Evolutionary conservation across 306 rosid genomes (phyloP), one percentile per base, ranked within the genome.

Genomic region (Begonia masoniana): DNA sequence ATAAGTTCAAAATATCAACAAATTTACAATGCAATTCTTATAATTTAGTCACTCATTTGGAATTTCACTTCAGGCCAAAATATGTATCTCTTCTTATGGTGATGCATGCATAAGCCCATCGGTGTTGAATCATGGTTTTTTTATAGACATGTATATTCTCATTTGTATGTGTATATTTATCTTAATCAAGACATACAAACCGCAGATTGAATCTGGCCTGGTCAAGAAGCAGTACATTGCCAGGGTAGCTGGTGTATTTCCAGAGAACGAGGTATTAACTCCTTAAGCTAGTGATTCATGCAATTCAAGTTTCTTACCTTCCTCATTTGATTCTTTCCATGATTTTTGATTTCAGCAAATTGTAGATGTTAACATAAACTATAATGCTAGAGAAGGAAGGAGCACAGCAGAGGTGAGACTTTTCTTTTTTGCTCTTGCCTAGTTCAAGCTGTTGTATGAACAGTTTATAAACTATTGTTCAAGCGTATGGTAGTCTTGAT

Each of bases 311-410:
- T 56, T 19, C 62, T 55, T 59, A 16, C 39, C 15, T 45, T 45
- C 49, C 49, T 0, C 15, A 12, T 62, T 43, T 43, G 59, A 51
- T 43, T 24, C 13, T 61, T 19, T 52, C 43, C 43, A 19, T 52
- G 51, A 42, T 52, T 54, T 24, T 62, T 50, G 13, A 57, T 64
- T 67, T 71, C 76, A 92, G 99, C 64, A 74, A 72, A 61, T 69
- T 59, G 80, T 79, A 50, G 93, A 87, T 70, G 89, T 78, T 57
- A 87, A 81, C 58, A 57, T 92, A 66, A 66, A 81, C 53, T 81
- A 92, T 67, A 73, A 87, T 82, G 78, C 94, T 63, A 84, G 89
- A 43, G 93, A 92, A 78, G 86, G 84, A 68, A 81, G 85, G 70
- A 84, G 95, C 83, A 77, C 87, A 11, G 80, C 77, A 13, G 93